These are phyloP conservation scores for Tephrocybe rancida DNA, from an alignment of 768 basidiomycete species.

Conservation along the genomic window DNA sequence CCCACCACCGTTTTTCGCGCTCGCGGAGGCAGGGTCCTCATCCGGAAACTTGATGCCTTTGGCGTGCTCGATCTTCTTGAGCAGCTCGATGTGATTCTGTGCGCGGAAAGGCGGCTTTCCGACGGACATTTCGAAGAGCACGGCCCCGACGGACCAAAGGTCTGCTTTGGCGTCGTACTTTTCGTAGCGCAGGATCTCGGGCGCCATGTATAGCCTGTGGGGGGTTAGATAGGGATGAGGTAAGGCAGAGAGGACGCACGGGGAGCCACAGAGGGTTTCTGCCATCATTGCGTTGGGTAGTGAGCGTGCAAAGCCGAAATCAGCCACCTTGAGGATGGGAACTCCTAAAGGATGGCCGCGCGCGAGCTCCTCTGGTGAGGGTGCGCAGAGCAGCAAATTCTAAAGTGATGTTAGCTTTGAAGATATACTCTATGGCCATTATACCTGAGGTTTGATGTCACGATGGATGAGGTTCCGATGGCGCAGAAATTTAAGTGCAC, in stretches of 20 bases:
- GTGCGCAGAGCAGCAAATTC: constrained; percentile 90
- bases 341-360: constrained; percentile 91
- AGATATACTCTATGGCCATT: background rate
- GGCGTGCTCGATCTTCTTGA: constrained; percentile 91
- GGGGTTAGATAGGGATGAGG: constrained; percentile 3
- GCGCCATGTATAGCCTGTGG: constrained; percentile 93
- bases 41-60: constrained; percentile 95
- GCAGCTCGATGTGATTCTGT: constrained; percentile 92
- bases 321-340: constrained; percentile 94
- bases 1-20: constrained; percentile 44
- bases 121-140: constrained; percentile 93
- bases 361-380: constrained; percentile 76
- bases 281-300: constrained; percentile 93
- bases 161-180: constrained; percentile 99
- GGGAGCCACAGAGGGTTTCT: constrained; percentile 96
- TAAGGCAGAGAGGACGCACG: constrained; percentile 54
- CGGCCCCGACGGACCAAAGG: constrained; percentile 97
- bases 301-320: constrained; percentile 96
- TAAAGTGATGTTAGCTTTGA: constrained; percentile 28
- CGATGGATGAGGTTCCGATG: constrained; percentile 91
- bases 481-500: constrained; percentile 91
- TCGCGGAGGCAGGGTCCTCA: constrained; percentile 61
- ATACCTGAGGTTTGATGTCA: constrained; percentile 94
- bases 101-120: constrained; percentile 95
- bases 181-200: constrained; percentile 95